phyloP scores from a whole-genome alignment of 2,329 filamentous ascomycete genomes.

The Verticillium isaacii region DNA sequence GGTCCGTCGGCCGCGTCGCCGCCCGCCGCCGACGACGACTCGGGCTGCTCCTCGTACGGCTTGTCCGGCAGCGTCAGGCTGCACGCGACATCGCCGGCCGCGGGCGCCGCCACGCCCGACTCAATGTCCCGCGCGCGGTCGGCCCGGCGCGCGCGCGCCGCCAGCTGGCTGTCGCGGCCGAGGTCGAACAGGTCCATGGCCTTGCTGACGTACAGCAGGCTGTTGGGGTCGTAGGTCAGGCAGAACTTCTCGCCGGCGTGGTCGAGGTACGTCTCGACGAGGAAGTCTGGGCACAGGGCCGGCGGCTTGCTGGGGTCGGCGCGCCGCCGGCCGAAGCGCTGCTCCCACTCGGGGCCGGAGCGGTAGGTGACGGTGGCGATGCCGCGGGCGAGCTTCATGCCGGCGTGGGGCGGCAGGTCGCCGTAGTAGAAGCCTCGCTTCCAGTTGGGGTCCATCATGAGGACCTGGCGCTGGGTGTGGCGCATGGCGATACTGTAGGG shows the following conservation, averaged over 20 bases:
- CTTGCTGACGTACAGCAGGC: conserved; percentile 92
- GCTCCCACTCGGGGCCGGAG: conserved; percentile 96
- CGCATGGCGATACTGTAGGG: conserved; percentile 99
- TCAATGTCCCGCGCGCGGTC: conserved; percentile 56
- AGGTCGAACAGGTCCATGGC: conserved; percentile 98
- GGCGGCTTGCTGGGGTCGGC: conserved; percentile 84
- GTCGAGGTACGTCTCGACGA: conserved; percentile 97
- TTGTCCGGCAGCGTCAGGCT: conserved; percentile 75
- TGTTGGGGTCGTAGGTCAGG: conserved; percentile 93
- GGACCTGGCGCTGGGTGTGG: conserved; percentile 91
- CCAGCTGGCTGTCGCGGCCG: conserved; percentile 63
- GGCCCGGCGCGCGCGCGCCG: conserved; percentile 56
- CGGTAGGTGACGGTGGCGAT: conserved; percentile 98
- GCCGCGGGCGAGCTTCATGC: conserved; percentile 96
- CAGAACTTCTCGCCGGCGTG: conserved; percentile 98
- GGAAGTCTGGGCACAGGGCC: conserved; percentile 92
- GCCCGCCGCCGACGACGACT: conserved; percentile 33
- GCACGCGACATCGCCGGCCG: conserved; percentile 52
- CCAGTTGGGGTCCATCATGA: conserved; percentile 99
- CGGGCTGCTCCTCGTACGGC: conserved; percentile 81
- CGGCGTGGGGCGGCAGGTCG: conserved; percentile 81
- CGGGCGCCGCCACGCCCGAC: conserved; percentile 28
- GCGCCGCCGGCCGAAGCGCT: conserved; percentile 80
- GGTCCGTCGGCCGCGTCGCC: conserved; percentile 18
- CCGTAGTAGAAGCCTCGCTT: conserved; percentile 92